Evolutionary conservation across 768 basidiomycete species (phyloP).

Genomic region (Cubamyces sp.): DNA sequence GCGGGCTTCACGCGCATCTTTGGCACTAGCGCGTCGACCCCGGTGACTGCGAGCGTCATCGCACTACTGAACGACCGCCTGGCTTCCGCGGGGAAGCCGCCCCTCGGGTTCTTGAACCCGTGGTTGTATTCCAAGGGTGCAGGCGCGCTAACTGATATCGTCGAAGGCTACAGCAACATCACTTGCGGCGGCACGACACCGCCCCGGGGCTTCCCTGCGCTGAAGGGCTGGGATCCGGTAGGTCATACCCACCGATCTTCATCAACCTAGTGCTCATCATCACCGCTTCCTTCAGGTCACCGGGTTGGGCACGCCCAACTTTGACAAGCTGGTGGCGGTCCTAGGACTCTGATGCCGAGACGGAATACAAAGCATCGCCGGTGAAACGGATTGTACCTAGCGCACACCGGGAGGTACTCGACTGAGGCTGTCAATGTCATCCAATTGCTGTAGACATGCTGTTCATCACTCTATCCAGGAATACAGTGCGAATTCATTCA

Average conservation of each 20-base stretch:
- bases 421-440: too few relatives aligned
- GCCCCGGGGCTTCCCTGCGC: conserved; percentile 35
- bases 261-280: conserved; percentile 37
- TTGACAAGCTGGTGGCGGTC: conserved; percentile 49
- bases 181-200: conserved; percentile 33
- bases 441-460: too few relatives aligned
- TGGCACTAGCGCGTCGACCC: conserved; percentile 39
- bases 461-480: not conserved
- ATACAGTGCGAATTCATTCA: not conserved
- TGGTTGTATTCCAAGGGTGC: conserved; percentile 35
- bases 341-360: conserved; percentile 32
- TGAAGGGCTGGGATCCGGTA: conserved; percentile 38
- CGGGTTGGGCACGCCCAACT: conserved; percentile 68
- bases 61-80: conserved; percentile 40
- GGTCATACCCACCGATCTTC: conserved; percentile 10
- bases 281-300: conserved; percentile 47
- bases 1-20: conserved; percentile 26
- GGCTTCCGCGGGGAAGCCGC: conserved; percentile 30
- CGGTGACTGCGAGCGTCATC: conserved; percentile 39
- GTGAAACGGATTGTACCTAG: too few relatives aligned
- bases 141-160: conserved; percentile 39
- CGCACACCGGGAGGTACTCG: too few relatives aligned
- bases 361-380: too few relatives aligned
- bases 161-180: conserved; percentile 30
- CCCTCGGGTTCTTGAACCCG: conserved; percentile 41